phyloP scores from a whole-genome alignment of 805 yeast species.

The Myxozyma nipponensis region DNA sequence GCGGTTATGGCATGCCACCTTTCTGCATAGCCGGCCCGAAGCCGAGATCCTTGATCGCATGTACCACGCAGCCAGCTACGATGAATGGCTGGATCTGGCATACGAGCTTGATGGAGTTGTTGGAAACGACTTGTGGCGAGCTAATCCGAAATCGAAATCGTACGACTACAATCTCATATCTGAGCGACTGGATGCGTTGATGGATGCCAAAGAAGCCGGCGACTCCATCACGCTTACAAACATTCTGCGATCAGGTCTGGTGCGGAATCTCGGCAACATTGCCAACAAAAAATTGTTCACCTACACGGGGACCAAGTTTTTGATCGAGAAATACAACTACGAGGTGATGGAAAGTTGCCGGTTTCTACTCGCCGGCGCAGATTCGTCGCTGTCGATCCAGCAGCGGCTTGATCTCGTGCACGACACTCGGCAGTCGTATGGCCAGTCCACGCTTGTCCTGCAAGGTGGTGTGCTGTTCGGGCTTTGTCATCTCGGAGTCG shows the following conservation, averaged over 20 bases:
- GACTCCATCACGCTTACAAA: constrained; percentile 61
- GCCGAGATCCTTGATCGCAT: constrained; percentile 44
- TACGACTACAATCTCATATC: constrained; percentile 82
- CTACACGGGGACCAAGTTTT: constrained; percentile 73
- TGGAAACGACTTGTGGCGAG: constrained; percentile 43
- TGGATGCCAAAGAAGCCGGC: constrained; percentile 55
- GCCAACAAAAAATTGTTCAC: constrained; percentile 76
- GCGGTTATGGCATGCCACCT: constrained; percentile 3
- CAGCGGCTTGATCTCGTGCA: constrained; percentile 71
- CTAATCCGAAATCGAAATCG: constrained; percentile 68
- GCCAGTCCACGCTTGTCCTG: constrained; percentile 81
- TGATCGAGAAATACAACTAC: constrained; percentile 80
- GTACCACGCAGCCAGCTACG: constrained; percentile 53
- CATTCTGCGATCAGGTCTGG: constrained; percentile 66
- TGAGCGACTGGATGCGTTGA: constrained; percentile 61
- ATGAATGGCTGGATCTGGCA: constrained; percentile 60
- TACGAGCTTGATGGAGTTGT: constrained; percentile 43
- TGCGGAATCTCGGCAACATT: constrained; percentile 89
- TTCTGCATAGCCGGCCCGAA: constrained; percentile 45
- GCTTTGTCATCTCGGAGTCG: constrained; percentile 87
- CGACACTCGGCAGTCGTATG: constrained; percentile 81
- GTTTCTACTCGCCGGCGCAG: constrained; percentile 43
- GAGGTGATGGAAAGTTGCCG: constrained; percentile 70
- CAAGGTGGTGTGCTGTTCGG: constrained; percentile 97
- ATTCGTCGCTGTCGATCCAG: constrained; percentile 40